These are phyloP conservation scores for Moricandia arvensis DNA, from an alignment of 345 rosid genomes.

Conservation along the genomic window DNA sequence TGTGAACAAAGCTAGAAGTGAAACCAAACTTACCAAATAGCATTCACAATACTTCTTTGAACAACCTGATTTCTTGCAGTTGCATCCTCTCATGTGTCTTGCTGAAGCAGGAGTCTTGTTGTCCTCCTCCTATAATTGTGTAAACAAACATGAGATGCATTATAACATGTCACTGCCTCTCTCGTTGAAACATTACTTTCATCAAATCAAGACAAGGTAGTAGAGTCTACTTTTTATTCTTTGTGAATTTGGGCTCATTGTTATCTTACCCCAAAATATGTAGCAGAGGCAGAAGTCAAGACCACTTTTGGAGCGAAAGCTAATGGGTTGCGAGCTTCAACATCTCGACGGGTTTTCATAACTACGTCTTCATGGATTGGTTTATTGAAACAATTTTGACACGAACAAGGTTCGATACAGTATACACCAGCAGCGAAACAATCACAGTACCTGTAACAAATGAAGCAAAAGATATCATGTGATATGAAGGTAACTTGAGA, in stretches of 20 bases:
- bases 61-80: constrained; percentile 75
- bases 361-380: constrained; percentile 56
- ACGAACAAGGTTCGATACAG: constrained; percentile 68
- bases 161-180: background rate
- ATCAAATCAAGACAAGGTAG: constrained; percentile 14
- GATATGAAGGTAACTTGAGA: background rate
- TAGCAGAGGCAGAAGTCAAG: constrained; percentile 33
- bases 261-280: constrained; percentile 44
- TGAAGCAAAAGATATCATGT: constrained; percentile 6
- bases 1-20: constrained; percentile 1
- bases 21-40: constrained; percentile 52
- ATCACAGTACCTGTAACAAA: constrained; percentile 62
- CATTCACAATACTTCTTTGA: constrained; percentile 81
- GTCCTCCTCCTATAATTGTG: constrained; percentile 45
- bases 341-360: constrained; percentile 49
- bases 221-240: background rate
- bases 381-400: constrained; percentile 68
- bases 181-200: background rate
- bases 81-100: constrained; percentile 82
- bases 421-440: constrained; percentile 86
- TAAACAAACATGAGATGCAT: constrained; percentile 10
- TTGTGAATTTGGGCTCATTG: background rate
- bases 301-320: constrained; percentile 88
- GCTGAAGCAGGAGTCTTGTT: constrained; percentile 72
- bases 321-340: constrained; percentile 69